A percentile compares a stretch with the other conserved stretches of the same genome.
These are phyloP conservation scores for Austroboletus rostrupii DNA, from an alignment of 1,284 basidiomycete species.

Conservation along the genomic window DNA sequence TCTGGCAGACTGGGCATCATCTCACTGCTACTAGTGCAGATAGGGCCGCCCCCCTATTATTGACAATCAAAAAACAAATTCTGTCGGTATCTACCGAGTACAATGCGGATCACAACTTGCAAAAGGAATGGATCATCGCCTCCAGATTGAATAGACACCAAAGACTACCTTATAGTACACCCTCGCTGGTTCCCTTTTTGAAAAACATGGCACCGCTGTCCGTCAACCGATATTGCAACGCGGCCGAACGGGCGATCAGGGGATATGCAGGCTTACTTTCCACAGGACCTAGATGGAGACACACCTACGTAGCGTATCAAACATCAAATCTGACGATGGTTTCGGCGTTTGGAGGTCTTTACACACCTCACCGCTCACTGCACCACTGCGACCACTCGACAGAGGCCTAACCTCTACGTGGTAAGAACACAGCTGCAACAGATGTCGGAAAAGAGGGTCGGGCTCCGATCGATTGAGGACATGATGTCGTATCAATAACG, in stretches of 20 bases:
- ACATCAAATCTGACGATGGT: not conserved
- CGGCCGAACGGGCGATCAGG: constrained; percentile 46
- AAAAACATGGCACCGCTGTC: constrained; percentile 64
- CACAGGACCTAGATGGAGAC: constrained; percentile 54
- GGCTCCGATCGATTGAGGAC: constrained; percentile 48
- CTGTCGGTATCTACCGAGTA: too few species aligned
- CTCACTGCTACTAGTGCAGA: too few species aligned
- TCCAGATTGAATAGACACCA: not conserved
- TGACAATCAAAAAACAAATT: too few species aligned
- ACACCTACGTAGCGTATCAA: constrained; percentile 42
- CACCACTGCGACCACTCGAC: constrained; percentile 66
- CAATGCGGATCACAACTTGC: too few species aligned
- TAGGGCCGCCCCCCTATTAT: too few species aligned
- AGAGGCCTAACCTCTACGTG: constrained; percentile 68
- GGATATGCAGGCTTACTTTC: constrained; percentile 33
- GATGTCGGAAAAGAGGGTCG: constrained; percentile 52
- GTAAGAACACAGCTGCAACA: constrained; percentile 57
- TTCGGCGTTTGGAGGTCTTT: not conserved
- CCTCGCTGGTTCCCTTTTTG: constrained; percentile 62
- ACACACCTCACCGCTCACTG: constrained; percentile 69
- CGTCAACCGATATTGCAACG: constrained; percentile 66
- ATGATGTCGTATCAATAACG: constrained; percentile 62
- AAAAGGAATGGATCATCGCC: too few species aligned
- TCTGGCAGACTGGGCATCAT: not conserved
- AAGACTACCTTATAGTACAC: constrained; percentile 43